Evolutionary conservation across 768 basidiomycete genomes (phyloP), one percentile per base, ranked within the genome.

Genomic region (Tulasnella sp.): DNA sequence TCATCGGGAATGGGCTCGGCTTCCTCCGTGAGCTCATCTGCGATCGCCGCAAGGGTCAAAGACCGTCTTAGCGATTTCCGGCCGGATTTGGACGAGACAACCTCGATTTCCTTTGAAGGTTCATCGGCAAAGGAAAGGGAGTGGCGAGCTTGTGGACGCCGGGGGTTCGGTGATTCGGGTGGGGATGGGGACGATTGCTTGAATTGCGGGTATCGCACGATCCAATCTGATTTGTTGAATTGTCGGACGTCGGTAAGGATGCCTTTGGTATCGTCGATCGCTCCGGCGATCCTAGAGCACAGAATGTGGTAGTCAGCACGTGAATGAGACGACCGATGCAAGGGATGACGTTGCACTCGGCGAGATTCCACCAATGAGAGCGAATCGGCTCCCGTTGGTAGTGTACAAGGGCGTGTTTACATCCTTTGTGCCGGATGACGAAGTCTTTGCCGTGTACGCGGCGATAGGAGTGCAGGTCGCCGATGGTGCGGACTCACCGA

Each of bases 181-280:
- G 73, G 35, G 17, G 67, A 35, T 0, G 81, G 66, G 6, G 69
- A 35, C 37, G 69, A 52, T 22, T 32, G 59, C 71, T 65, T 72
- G 41, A 72, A 65, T 62, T 26, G 26, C 34, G 95, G 95, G 80
- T 98, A 98, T 72, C 92, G 83, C 17, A 98, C 88, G 32, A 91
- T 86, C 95, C 94, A 97, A 75, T 90, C 86, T 42, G 88, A 83
- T 81, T 89, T 89, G 82, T 92, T 97, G 83, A 96, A 97, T 67
- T 83, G 82, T 65, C 87, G 86, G 26, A 98, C 81, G 76, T 90
- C 90, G 65, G 80, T 80, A 42, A 97, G 82, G 62, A 98, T 85
- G 12, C 81, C 76, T 76, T 87, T 86, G 41, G 94, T 88, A 0
- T 86, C 83, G 76, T 90, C 87, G 75, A 97, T 86, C n/a, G 91